Evolutionary conservation across 768 basidiomycete species (phyloP), one percentile per base, ranked within the genome.

Genomic region (Russula foetens): DNA sequence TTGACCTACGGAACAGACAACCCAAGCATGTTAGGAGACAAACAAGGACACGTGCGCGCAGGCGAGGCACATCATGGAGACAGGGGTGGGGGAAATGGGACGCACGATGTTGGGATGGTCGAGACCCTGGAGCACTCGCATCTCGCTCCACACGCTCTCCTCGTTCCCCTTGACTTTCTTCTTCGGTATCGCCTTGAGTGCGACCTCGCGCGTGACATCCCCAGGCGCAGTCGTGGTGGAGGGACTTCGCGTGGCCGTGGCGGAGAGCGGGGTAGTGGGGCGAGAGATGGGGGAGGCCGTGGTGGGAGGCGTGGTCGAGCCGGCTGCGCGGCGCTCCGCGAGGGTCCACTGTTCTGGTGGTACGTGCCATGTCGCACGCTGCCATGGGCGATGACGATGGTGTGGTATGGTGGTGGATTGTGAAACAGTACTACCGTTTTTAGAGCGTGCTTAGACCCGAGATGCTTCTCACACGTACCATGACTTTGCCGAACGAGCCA

Each of bases 91-190:
- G 28, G 47, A 23, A 15, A 23, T 38, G 33, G 29, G 35, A 77
- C 83, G 67, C 58, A 94, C 94, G 65, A 98, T 90, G 68, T 98
- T 95, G 0, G 88, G 85, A 71, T 98, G 95, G 69, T 95, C 82
- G 52, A 98, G 75, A 0, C 88, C 93, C 69, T 87, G 87, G 60
- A 99, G 72, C 0, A 98, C 90, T 53, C 92, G 84, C 87, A 98
- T 96, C 75, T 99, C 97, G 7, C 84, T 82, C 84, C 91, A 92
- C 0, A 98, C 93, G 54, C 83, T 84, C 46, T 77, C 81, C 70
- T 95, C 92, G 67, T 95, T 92, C 11, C 91, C 90, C 71, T 92
- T 93, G 56, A 97, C 92, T 67, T 91, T 90, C 75, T 96, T 95
- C 82, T 98, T 98, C 6, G 89, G 80, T 58, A 99, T 97, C 60